Evolutionary conservation across 306 rosid genomes (phyloP).

Genomic region (Ochetophila trinervis): DNA sequence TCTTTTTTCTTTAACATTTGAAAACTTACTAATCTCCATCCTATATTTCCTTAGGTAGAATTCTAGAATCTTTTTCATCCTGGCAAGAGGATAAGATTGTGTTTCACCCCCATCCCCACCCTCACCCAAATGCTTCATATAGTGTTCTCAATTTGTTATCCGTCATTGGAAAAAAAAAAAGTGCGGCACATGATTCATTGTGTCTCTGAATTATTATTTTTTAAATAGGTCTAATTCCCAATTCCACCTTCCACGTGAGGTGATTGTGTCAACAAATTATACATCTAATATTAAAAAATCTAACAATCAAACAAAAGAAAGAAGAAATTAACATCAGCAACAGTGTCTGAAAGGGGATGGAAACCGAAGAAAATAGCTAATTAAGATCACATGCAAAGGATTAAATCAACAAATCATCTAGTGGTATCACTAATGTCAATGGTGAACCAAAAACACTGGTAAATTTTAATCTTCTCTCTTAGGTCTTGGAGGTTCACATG

Average conservation of each 20-base stretch:
- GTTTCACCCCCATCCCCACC: no score
- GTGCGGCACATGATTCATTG: background rate
- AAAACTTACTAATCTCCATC: conserved; percentile 1
- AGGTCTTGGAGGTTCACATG: background rate
- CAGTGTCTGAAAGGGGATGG: background rate
- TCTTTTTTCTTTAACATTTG: background rate
- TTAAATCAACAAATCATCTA: background rate
- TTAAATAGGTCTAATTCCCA: background rate
- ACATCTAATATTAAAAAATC: background rate
- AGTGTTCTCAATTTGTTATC: no score
- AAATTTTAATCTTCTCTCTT: background rate
- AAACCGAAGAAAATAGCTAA: background rate
- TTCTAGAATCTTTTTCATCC: no score
- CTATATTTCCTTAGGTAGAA: background rate
- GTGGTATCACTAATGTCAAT: background rate
- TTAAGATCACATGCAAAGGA: background rate
- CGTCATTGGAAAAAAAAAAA: no score
- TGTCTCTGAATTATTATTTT: background rate
- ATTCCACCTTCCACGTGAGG: background rate
- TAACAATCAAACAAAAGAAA: background rate
- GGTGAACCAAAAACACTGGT: background rate
- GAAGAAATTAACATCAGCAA: background rate
- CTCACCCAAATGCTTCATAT: no score
- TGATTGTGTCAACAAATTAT: conserved; percentile 5
- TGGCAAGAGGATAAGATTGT: no score